Evolutionary conservation across 2,329 filamentous ascomycete species (phyloP), one percentile per base, ranked within the genome.

Genomic region (Ophiosphaerella korrae): DNA sequence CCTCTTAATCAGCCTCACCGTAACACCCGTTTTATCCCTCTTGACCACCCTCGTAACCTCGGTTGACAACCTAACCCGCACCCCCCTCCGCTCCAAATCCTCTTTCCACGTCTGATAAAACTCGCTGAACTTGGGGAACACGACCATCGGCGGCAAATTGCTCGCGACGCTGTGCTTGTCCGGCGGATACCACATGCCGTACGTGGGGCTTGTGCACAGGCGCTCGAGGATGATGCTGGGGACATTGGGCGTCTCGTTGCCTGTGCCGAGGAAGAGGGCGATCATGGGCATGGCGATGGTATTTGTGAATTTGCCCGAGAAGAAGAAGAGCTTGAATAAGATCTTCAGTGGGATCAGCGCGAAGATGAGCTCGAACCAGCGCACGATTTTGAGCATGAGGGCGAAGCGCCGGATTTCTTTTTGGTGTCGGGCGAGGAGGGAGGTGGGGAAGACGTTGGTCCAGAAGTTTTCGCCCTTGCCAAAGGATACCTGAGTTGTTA

Each of bases 201-300:
- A 83, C 1, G 81, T 84, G 0, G 81, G 80, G 56, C 77, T 80
- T 1, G 78, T 80, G 59, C 72, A 77, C 1, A 81, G 68, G 9
- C 78, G 60, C 56, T 81, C 78, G 12, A 91, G 76, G 31, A 91
- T 85, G 21, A 87, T 86, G 36, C 81, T 83, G 0, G 88, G 84
- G 0, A 91, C 87, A 55, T 89, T 84, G 0, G 87, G 84, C 0
- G 88, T 88, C 61, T 89, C 86, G 58, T 91, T 91, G 1, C 88
- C 87, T 5, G 88, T 90, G 0, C 88, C 88, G 0, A 91, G 76
- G 65, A 92, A 90, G 1, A 91, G 75, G 0, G 88, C 88, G 29
- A 90, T 82, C 68, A 91, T 82, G 1, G 88, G 88, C 50, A 88
- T 79, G 0, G 88, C 84, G 72, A 91, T 86, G 32, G 84, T 85